A percentile compares a stretch with the other conserved stretches of the same genome.
Conservation (phyloP, 257 asterid species). For the Solanum medicagineum region DNA sequence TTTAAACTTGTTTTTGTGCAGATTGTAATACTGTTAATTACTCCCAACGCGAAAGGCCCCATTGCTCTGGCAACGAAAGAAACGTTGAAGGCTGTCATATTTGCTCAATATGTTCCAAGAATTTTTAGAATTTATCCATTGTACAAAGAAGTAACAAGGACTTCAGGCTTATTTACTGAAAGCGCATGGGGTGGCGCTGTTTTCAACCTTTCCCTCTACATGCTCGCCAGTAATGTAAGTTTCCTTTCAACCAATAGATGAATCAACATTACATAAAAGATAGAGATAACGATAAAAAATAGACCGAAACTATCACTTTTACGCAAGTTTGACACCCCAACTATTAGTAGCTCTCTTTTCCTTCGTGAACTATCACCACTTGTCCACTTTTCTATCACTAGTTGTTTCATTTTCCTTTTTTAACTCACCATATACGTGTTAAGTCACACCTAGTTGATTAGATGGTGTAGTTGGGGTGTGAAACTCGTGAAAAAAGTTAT, state of each 20-base stretch:
- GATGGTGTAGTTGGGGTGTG: neutral
- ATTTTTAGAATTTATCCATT: constrained; percentile 40
- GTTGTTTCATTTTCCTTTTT: neutral
- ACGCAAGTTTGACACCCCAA: neutral
- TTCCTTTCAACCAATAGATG: neutral
- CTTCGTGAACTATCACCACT: neutral
- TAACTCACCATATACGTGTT: neutral
- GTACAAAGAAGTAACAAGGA: constrained; percentile 37
- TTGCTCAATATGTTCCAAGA: constrained; percentile 44
- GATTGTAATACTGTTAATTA: constrained; percentile 24
- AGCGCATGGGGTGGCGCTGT: constrained; percentile 72
- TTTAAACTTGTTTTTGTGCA: constrained; percentile 5
- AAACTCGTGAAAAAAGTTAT: neutral
- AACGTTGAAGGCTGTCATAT: constrained; percentile 23
- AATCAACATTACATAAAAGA: neutral
- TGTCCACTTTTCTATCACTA: neutral
- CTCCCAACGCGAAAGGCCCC: constrained; percentile 17
- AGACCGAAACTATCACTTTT: neutral
- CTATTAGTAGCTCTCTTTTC: neutral
- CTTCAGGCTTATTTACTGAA: constrained; percentile 46
- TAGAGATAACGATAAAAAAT: neutral
- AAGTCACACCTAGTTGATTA: neutral
- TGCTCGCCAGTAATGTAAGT: constrained; percentile 60
- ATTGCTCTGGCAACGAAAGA: constrained; percentile 31
- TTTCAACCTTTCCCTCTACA: constrained; percentile 50